Evolutionary conservation across 2,329 filamentous ascomycete species (phyloP), one percentile per base, ranked within the genome.

Genomic region (Nectriaceae sp.): DNA sequence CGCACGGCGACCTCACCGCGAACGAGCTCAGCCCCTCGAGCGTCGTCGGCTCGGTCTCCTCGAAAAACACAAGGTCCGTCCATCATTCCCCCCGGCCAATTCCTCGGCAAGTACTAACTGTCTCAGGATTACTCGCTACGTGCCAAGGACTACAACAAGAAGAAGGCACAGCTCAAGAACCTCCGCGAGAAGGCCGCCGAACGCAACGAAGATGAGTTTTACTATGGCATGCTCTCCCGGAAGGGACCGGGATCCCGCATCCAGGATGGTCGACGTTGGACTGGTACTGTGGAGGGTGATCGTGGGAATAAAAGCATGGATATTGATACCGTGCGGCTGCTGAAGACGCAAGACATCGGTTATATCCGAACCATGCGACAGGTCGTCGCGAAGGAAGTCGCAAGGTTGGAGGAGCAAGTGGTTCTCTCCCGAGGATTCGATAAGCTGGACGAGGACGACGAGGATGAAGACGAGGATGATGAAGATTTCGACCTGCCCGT

Each of bases 31-130:
- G 70, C 89, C 92, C 35, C 72, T 83, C 55, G 89, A 92, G 66
- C 89, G 94, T 44, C 77, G 86, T 57, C 90, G 90, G 75, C 90
- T 91, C 73, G 94, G 94, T 56, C 82, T 97, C 19, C 85, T 97
- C 53, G 94, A 97, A 71, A 97, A 99, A 75, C 89, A 94, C 79
- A 97, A 97, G 76, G 86, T 87, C 65, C 36, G 65, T 54, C 21
- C 35, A 18, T 13, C 37, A 36, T 39, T 40, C 46, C 46, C 49
- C 40, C 53, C 20, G 40, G 22, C 41, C 15, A 4, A 40, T 26
- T 21, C 4, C 29, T 31, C 15, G 2, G 5, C 45, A 38, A 49
- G 42, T 31, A 52, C 46, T 52, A n/a, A 59, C 49, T 19, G 22
- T 46, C 15, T 11, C 18, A 80, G 78, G 84, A 87, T 66, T 87